Evolutionary conservation across 2,329 filamentous ascomycete species (phyloP), one percentile per base, ranked within the genome.

Genomic region (Nigrospora oryzae): DNA sequence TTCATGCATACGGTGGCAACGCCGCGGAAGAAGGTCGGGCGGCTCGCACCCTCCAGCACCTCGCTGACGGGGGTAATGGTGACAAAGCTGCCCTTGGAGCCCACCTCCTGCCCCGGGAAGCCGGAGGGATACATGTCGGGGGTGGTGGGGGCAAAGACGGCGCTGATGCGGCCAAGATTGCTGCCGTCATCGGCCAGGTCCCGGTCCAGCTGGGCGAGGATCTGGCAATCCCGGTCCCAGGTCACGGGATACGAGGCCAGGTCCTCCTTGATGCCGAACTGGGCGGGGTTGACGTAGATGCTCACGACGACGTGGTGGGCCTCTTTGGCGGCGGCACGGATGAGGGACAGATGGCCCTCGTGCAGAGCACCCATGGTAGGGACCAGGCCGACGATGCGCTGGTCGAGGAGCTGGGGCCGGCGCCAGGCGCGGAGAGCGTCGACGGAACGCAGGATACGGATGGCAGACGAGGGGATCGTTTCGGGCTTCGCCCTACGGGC

Each of bases 361-460:
- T 98, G 93, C n/a, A 98, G 76, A 41, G 93, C 93, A 50, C 93
- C 93, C 93, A 98, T 97, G 31, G 93, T 98, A 2, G 93, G 93
- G 33, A 98, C 89, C 28, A 98, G 80, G 47, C 86, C 89, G 46
- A 98, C 82, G 38, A 82, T 83, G 46, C 84, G 79, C 55, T 84
- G 77, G 57, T 81, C 74, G 48, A 81, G 66, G 33, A 81, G 67
- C 48, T 89, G 79, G 36, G 81, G 75, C 17, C 70, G 74, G 33
- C 89, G 81, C 71, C 84, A 85, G 55, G 74, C 65, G 35, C 88
- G 86, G 42, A 95, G 70, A 11, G 79, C 71, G 13, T 81, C 69
- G 47, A 93, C 81, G 63, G 87, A 77, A 55, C 87, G 86, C 61
- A 95, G 85, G 56, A 96, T 65, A 49, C 79, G 79, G 51, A 89